Base-by-base conservation (phyloP, 805 yeast genomes). In the Pichia occidentalis region DNA sequence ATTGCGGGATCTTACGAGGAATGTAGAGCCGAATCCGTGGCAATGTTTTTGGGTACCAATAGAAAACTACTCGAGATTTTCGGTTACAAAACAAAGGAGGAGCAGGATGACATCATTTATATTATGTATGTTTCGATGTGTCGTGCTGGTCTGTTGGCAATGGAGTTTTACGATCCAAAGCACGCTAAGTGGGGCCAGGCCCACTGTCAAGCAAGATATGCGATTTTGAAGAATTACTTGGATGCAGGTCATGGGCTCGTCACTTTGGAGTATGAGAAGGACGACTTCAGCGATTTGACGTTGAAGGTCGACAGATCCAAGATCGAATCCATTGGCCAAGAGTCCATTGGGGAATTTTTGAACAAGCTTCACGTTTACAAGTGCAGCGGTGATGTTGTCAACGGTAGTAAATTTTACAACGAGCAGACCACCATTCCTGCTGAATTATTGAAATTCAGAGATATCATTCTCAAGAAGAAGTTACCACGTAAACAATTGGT, bases 181-280 rank as follows among this genome's bases (percentile, higher is more conserved):
- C 71, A 85, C 21, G 64, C 67, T 42, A 85, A 85, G 61, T 86
- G 95, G 95, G 95, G 95, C 22, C 96, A 86, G 64, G 79, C 96
- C 11, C 96, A 86, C 58, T 85, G 85, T 86, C 95, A 85, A 64
- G 95, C 95, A 4, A 70, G 96, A 59, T 86, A 72, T 61, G 85
- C 92, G 23, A 85, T 86, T 49, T 69, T 84, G 70, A 84, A 83
- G 63, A 71, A 80, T 11, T 77, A 84, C 55, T 61, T 82, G 51
- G 69, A 76, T 37, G 80, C 86, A 1, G 78, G 82, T 21, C 60
- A 64, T 18, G 71, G 64, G 13, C 79, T 85, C 27, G 77, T 77
- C 20, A 63, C 65, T 34, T 61, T 86, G 35, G 68, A 67, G 25
- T 64, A 68, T 50, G 53, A 70, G 11, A 65, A 70, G 43, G 69